These are phyloP conservation scores for Fomitopsis pinicola DNA, from an alignment of 1,284 basidiomycete species.

Conservation along the genomic window DNA sequence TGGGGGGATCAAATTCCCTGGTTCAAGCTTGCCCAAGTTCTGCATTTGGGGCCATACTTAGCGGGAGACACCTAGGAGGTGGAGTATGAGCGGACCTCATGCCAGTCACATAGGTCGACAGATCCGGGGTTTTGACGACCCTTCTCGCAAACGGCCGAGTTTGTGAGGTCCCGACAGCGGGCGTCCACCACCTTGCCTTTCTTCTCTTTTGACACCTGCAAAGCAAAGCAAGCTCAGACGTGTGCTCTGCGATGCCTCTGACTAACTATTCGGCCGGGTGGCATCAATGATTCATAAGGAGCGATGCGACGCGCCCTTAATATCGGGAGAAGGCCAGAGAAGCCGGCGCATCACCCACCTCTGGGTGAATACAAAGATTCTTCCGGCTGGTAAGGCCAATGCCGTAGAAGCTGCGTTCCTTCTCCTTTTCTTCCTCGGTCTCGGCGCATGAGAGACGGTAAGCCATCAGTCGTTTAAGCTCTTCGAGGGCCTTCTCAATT, in stretches of 20 bases:
- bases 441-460: constrained; percentile 77
- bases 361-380: constrained; percentile 95
- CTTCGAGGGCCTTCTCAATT: constrained; percentile 97
- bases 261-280: neutral
- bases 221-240: constrained; percentile 2
- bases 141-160: constrained; percentile 80
- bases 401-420: constrained; percentile 84
- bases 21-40: constrained; percentile 77
- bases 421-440: constrained; percentile 70
- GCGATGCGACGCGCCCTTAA: neutral
- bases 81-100: constrained; percentile 65
- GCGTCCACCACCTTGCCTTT: constrained; percentile 98
- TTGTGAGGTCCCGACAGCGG: constrained; percentile 93
- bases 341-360: constrained; percentile 49
- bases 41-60: constrained; percentile 23
- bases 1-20: constrained; percentile 80
- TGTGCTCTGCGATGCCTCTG: neutral
- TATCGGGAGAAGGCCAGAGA: neutral
- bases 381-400: constrained; percentile 94
- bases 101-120: constrained; percentile 91
- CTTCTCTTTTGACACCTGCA: constrained; percentile 90
- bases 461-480: constrained; percentile 92
- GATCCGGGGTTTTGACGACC: constrained; percentile 88
- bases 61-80: neutral
- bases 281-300: neutral